Evolutionary conservation across 148 eudicot species (phyloP).

Genomic region (Suaeda aralocaspica): DNA sequence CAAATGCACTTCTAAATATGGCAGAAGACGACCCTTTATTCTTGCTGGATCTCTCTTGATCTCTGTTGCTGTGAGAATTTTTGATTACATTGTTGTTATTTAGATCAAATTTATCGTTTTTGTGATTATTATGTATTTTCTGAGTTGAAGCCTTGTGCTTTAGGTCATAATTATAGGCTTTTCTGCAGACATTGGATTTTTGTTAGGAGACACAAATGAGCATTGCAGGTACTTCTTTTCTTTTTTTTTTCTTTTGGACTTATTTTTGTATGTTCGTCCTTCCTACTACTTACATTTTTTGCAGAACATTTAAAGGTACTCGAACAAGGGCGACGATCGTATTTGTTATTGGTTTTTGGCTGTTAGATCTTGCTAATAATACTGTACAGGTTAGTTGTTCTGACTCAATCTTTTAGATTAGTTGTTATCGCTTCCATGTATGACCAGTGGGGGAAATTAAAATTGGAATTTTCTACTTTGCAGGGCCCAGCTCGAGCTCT

Average conservation of each 20-base stretch:
- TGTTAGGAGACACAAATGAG: constrained; percentile 90
- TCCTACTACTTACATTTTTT: constrained; percentile 27
- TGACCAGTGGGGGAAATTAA: not conserved
- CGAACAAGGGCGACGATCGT: constrained; percentile 87
- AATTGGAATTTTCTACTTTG: constrained; percentile 14
- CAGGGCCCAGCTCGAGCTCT: constrained; percentile 99
- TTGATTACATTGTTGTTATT: constrained; percentile 18
- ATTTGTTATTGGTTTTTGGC: constrained; percentile 91
- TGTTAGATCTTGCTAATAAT: constrained; percentile 94
- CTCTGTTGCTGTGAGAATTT: constrained; percentile 63
- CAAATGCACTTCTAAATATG: constrained; percentile 92
- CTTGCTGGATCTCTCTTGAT: constrained; percentile 91
- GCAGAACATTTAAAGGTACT: constrained; percentile 92
- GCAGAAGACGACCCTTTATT: constrained; percentile 94
- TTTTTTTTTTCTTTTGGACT: not conserved
- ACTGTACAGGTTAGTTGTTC: constrained; percentile 75
- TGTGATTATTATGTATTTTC: constrained; percentile 23
- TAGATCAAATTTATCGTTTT: not conserved
- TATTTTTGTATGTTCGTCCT: constrained; percentile 18
- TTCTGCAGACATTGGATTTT: constrained; percentile 98
- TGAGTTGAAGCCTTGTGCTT: constrained; percentile 42
- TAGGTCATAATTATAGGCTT: constrained; percentile 96
- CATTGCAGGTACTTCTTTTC: constrained; percentile 69
- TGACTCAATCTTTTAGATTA: not conserved
- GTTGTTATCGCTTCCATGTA: not conserved